Base-by-base conservation (phyloP, 2,329 filamentous ascomycete genomes). In the Drechslera avenae region DNA sequence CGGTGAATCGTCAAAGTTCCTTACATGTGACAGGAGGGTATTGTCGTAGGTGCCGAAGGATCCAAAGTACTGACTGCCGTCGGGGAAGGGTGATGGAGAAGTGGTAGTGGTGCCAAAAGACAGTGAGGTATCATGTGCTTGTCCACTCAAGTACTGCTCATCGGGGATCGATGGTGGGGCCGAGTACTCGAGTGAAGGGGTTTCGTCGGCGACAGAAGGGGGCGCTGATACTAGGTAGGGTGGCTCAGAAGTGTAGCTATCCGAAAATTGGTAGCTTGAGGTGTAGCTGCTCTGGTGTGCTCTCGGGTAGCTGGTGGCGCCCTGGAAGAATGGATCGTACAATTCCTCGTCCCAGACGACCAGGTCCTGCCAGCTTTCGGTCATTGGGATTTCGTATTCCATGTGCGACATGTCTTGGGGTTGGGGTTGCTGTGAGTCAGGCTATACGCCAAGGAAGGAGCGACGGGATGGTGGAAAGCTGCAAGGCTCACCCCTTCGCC, bases 331-430 rank as follows among this genome's bases (percentile, higher is more conserved):
- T 8, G 66, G 57, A 43, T 69, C 62, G 42, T 56, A 63, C n/a
- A 67, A 13, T 31, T 68, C 66, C 5, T 59, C 68, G 26, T 68
- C 62, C 68, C 65, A 71, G 10, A 50, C 54, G 35, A 72, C 47
- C 5, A 71, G 43, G 16, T 67, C 64, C 43, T 69, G 56, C 68
- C 68, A 72, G 31, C 52, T 54, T 46, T 67, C 67, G 16, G 42
- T 45, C 5, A 62, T 49, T 17, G 64, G 57, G 10, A 50, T 48
- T 16, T 28, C 46, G 17, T 65, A 59, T 30, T 46, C 56, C 19
- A 52, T 50, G 34, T 54, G 52, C 34, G 66, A 60, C 61, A 66
- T 60, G 2, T 44, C 39, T 28, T 35, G 37, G 14, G 12, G 28
- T 36, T 43, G 14, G 37, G 14, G 33, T 26, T 12, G 19, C 26